A percentile compares a stretch with the other conserved stretches of the same genome.
Conservation (phyloP, 148 eudicot species). For the Arbutus unedo region DNA sequence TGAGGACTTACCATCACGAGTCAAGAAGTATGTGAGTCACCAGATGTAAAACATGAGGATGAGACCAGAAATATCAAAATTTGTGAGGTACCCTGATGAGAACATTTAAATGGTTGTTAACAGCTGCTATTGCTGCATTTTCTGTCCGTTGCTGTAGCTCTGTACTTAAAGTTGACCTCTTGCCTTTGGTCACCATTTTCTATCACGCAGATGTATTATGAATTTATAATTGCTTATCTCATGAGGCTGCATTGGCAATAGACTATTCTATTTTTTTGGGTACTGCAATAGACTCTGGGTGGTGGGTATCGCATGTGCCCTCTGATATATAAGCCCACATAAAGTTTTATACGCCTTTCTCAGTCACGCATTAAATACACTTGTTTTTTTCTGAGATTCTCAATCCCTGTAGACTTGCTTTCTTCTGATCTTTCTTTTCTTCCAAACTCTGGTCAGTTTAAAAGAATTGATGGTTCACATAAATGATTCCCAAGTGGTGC, state of each 20-base stretch:
- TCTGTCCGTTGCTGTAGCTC: background rate
- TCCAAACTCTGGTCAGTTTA: background rate
- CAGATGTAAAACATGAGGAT: background rate
- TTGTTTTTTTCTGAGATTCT: background rate
- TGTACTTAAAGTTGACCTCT: slow-evolving; percentile 12
- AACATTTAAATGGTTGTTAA: background rate
- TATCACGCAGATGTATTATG: background rate
- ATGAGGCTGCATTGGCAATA: background rate
- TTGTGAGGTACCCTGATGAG: background rate
- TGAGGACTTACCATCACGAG: background rate
- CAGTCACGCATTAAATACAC: background rate
- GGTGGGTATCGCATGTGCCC: background rate
- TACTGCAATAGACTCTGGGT: background rate
- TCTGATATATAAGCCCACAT: background rate
- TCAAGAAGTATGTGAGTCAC: background rate
- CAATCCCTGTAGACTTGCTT: background rate
- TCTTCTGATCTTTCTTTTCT: background rate
- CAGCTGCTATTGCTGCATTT: background rate
- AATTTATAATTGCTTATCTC: background rate
- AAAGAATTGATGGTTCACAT: background rate
- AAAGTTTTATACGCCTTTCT: background rate
- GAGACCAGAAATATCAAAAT: background rate
- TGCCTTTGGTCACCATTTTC: slow-evolving; percentile 4
- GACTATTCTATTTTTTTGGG: background rate
- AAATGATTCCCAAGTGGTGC: background rate